These are phyloP conservation scores for Cordyceps cicadae DNA, from an alignment of 2,329 filamentous ascomycete genomes.

Conservation along the genomic window DNA sequence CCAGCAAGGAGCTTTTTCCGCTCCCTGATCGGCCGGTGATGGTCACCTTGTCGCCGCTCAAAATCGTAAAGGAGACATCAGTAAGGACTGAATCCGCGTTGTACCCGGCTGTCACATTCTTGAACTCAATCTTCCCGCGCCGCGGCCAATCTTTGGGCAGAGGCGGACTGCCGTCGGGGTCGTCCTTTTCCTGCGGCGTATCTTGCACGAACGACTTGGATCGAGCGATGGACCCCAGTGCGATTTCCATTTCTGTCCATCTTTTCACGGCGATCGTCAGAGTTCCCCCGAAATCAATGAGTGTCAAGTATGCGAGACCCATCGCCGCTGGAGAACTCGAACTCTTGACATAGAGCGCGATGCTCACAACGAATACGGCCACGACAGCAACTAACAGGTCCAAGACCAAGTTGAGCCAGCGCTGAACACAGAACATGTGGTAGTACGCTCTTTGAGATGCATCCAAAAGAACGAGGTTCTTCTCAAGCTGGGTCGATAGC, in stretches of 20 bases:
- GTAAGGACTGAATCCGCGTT: too few relatives aligned
- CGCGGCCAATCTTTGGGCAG: neutral
- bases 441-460: neutral
- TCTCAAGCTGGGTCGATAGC: neutral
- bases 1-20: too few relatives aligned
- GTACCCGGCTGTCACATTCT: neutral
- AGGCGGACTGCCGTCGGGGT: neutral
- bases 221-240: neutral
- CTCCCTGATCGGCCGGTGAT: too few relatives aligned
- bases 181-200: neutral
- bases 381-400: neutral
- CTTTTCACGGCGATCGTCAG: neutral
- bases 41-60: too few relatives aligned
- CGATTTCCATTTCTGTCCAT: neutral
- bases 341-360: neutral
- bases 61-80: too few relatives aligned
- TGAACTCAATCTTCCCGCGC: neutral
- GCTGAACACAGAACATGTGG: neutral
- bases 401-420: neutral
- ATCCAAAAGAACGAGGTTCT: neutral
- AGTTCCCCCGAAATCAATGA: neutral
- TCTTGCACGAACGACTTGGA: neutral
- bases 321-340: neutral
- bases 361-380: neutral
- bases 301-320: neutral